Evolutionary conservation across 495 filamentous ascomycete species (phyloP).

Genomic region (Xanthoparmelia taractica): DNA sequence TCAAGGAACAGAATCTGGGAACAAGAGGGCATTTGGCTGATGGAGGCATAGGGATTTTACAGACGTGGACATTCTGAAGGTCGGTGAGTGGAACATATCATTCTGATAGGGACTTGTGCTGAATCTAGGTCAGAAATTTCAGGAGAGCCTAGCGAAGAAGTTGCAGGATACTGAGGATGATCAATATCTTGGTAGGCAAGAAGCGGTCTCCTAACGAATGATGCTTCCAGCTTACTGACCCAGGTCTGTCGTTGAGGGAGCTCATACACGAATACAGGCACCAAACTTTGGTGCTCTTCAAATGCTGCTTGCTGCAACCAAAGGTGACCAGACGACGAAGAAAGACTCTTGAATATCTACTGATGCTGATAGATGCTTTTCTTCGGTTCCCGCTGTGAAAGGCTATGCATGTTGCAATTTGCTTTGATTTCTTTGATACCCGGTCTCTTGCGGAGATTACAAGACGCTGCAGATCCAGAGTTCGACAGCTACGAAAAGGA

Average conservation of each 20-base stretch:
- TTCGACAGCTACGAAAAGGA: constrained; percentile 74
- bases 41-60: constrained; percentile 52
- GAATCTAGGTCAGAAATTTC: constrained; percentile 56
- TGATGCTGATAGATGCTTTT: constrained; percentile 80
- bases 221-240: constrained; percentile 22
- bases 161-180: constrained; percentile 63
- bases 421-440: constrained; percentile 91
- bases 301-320: constrained; percentile 85
- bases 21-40: constrained; percentile 6
- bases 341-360: not conserved
- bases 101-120: constrained; percentile 1
- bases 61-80: constrained; percentile 65
- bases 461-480: constrained; percentile 88
- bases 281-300: constrained; percentile 89
- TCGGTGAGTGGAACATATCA: constrained; percentile 30
- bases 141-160: constrained; percentile 71
- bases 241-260: constrained; percentile 77
- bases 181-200: constrained; percentile 69
- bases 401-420: constrained; percentile 96
- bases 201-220: not conserved
- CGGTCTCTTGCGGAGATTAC: constrained; percentile 72
- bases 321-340: constrained; percentile 50
- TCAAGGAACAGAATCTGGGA: constrained; percentile 39
- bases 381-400: constrained; percentile 90
- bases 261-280: constrained; percentile 88